Conservation (phyloP, 225 moss, liverwort and hornwort genomes). For the Asterella californica region DNA sequence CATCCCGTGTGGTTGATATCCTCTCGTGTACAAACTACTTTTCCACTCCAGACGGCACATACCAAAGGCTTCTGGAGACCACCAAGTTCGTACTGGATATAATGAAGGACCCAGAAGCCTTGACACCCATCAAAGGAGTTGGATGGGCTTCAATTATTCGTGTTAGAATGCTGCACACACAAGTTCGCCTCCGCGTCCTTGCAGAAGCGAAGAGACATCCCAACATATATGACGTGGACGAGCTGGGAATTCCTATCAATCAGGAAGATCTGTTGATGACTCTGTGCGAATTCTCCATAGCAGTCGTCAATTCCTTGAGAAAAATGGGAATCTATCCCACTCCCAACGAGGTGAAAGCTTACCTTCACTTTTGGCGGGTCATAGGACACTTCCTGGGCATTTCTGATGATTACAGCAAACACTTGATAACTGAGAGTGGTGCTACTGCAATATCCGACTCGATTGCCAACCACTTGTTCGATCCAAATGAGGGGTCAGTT, state of each 20-base stretch:
- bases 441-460: background rate
- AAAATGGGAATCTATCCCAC: background rate
- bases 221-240: background rate
- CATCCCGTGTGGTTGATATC: background rate
- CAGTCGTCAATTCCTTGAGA: background rate
- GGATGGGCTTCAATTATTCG: slow-evolving; percentile 13
- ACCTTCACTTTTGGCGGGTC: slow-evolving; percentile 16
- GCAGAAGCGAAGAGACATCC: background rate
- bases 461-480: background rate
- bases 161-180: slow-evolving; percentile 16
- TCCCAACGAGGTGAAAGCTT: slow-evolving; percentile 2
- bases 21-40: background rate
- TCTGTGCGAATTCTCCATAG: slow-evolving; percentile 10
- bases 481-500: background rate
- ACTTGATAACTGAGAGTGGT: background rate
- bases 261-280: slow-evolving; percentile 15
- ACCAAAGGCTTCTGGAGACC: slow-evolving; percentile 10
- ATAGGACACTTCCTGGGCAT: slow-evolving; percentile 8
- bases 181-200: slow-evolving; percentile 22
- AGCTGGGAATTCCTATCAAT: slow-evolving; percentile 20
- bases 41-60: background rate
- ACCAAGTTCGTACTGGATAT: background rate
- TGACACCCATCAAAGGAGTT: background rate
- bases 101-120: slow-evolving; percentile 3
- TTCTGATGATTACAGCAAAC: background rate